Evolutionary conservation across 2,329 filamentous ascomycete genomes (phyloP), one percentile per base, ranked within the genome.

Genomic region (Dactylellina cionopaga): DNA sequence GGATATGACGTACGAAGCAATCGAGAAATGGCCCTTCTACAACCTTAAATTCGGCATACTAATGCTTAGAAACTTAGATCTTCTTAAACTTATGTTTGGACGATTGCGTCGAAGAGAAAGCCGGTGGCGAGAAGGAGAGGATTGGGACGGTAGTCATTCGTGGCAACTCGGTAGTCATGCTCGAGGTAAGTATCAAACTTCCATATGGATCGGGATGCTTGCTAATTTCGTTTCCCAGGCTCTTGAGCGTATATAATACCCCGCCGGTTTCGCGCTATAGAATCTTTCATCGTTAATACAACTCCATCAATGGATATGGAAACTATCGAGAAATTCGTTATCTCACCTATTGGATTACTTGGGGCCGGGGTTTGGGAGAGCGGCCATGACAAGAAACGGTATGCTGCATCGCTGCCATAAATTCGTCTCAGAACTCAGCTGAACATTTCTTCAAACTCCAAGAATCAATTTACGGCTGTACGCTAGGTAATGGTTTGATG

Each of bases 61-160:
- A 64, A 63, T 25, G 1, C 11, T 62, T 10, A 27, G 43, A 5
- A 29, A 52, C 17, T 25, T 76, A 97, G 94, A 93, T 98, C 74
- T 99, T 98, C 83, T 85, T 99, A 79, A 99, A 99, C 83, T 92
- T 99, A 79, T 95, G 99, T 43, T 87, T 99, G 22, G 96, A 99
- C 81, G 95, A 99, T 78, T 94, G 95, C 17, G 88, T 96, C 47
- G 95, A 99, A 81, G 93, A 97, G 84, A 96, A 96, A 82, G 86
- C 90, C 17, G 91, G 91, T 74, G 92, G 92, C 71, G 92, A 96
- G 83, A 97, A 96, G 83, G 88, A 91, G 76, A 87, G 89, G 78
- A 85, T 98, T 71, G 95, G 95, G 80, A 96, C 96, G 90, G 91
- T 96, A 74, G 94, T 97, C 75, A 97, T 99, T 78, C 91, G 96